phyloP scores from a whole-genome alignment of 352 stramenopile genomes.

The Phytopythium mirpurense region DNA sequence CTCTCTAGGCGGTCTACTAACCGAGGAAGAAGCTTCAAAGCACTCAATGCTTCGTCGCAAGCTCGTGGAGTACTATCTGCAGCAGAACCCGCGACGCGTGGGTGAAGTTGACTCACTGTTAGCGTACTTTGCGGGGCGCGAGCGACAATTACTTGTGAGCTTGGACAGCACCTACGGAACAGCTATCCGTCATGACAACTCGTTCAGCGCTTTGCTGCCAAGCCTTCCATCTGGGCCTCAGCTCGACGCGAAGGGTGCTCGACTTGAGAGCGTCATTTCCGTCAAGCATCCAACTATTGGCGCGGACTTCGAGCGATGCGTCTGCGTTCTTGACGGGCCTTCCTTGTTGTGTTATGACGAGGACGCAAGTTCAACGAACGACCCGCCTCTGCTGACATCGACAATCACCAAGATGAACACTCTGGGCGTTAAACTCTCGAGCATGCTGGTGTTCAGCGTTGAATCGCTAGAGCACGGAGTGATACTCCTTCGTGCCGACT shows the following conservation, averaged over 20 bases:
- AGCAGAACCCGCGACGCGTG: constrained; percentile 87
- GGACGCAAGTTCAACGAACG: not conserved
- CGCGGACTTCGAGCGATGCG: constrained; percentile 23
- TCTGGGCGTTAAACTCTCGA: constrained; percentile 19
- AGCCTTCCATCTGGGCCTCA: constrained; percentile 2
- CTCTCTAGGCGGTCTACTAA: not conserved
- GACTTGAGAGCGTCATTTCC: constrained; percentile 29
- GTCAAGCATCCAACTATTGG: constrained; percentile 37
- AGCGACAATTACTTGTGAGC: constrained; percentile 48
- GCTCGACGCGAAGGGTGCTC: not conserved
- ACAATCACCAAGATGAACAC: constrained; percentile 24
- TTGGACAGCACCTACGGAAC: constrained; percentile 65
- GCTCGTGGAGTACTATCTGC: constrained; percentile 88
- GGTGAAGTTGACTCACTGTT: constrained; percentile 72
- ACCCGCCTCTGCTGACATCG: constrained; percentile 19
- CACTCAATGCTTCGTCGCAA: constrained; percentile 22
- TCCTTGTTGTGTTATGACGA: constrained; percentile 29
- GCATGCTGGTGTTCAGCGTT: constrained; percentile 28
- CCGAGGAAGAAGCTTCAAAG: constrained; percentile 1
- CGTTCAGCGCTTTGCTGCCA: constrained; percentile 22
- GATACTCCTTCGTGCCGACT: constrained; percentile 27
- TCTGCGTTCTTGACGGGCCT: constrained; percentile 24
- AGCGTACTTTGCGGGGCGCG: constrained; percentile 49
- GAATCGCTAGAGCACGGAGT: constrained; percentile 35
- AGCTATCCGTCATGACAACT: constrained; percentile 22